Evolutionary conservation across 176 grass and related monocot species (phyloP).

Genomic region (Triticum turgidum): DNA sequence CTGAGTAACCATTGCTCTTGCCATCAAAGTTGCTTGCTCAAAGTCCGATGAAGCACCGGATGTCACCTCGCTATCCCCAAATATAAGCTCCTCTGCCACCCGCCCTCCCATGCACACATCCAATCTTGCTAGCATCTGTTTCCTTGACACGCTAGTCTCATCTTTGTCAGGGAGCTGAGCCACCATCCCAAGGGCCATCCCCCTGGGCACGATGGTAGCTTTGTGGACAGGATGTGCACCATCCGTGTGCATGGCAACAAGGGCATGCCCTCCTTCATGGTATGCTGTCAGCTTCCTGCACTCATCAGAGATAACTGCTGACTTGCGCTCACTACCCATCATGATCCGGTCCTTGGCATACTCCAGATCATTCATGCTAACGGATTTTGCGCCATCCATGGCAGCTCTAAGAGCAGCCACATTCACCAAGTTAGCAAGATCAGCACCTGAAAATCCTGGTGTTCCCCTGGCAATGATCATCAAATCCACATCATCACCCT

Average conservation of each 20-base stretch:
- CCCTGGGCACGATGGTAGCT: constrained; percentile 91
- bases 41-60: constrained; percentile 87
- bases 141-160: constrained; percentile 85
- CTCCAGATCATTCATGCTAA: constrained; percentile 84
- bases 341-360: constrained; percentile 94
- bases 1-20: constrained; percentile 88
- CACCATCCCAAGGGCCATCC: constrained; percentile 88
- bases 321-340: constrained; percentile 95
- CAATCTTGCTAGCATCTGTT: constrained; percentile 83
- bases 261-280: constrained; percentile 95
- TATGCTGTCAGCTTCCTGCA: constrained; percentile 78
- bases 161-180: constrained; percentile 90
- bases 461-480: constrained; percentile 93
- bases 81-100: constrained; percentile 95
- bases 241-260: constrained; percentile 90
- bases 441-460: constrained; percentile 92
- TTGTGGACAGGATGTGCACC: constrained; percentile 87
- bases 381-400: constrained; percentile 88
- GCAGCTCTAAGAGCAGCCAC: constrained; percentile 91
- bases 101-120: constrained; percentile 94
- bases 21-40: constrained; percentile 67
- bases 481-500: constrained; percentile 88
- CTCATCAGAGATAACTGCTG: constrained; percentile 85
- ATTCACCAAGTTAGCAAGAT: constrained; percentile 96
- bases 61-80: constrained; percentile 91